Evolutionary conservation across 805 yeast genomes (phyloP).

Genomic region (Zygoascus tannicola): DNA sequence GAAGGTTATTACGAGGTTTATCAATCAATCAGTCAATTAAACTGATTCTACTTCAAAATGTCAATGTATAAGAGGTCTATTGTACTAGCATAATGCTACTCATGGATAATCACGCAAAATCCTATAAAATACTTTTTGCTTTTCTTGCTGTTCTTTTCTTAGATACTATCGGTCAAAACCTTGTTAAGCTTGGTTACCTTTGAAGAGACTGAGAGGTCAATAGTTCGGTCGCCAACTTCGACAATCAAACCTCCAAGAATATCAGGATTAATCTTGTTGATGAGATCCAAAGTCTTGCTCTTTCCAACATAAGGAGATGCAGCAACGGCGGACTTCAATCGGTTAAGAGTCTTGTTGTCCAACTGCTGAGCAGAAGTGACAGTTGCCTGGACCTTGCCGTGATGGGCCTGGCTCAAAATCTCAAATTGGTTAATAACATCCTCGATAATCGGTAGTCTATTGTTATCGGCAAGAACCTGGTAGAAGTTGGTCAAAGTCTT

Average conservation of each 20-base stretch:
- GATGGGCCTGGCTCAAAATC: conserved; percentile 75
- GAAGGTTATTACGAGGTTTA: too few relatives aligned
- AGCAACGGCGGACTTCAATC: conserved; percentile 68
- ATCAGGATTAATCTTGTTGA: conserved; percentile 78
- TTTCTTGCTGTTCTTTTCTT: conserved; percentile 23
- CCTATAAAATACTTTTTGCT: not conserved
- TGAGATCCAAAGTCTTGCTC: conserved; percentile 76
- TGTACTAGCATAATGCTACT: not conserved
- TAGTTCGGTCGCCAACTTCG: conserved; percentile 94
- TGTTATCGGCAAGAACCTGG: conserved; percentile 82
- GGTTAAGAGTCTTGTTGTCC: conserved; percentile 69
- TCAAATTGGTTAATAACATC: conserved; percentile 62
- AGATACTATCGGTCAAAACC: conserved; percentile 77
- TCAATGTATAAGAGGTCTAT: not conserved
- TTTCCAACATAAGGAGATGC: conserved; percentile 74
- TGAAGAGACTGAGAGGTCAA: conserved; percentile 78
- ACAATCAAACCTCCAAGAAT: conserved; percentile 93
- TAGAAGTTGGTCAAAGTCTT: conserved; percentile 70
- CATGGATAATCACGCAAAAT: not conserved
- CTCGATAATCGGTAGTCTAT: conserved; percentile 69
- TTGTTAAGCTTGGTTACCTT: conserved; percentile 85
- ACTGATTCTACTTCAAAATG: too few relatives aligned
- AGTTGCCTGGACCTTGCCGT: conserved; percentile 87
- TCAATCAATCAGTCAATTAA: too few relatives aligned
- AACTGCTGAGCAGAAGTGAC: conserved; percentile 79